Conservation (phyloP, 2,329 filamentous ascomycete species). For the Xylariaceae sp. region DNA sequence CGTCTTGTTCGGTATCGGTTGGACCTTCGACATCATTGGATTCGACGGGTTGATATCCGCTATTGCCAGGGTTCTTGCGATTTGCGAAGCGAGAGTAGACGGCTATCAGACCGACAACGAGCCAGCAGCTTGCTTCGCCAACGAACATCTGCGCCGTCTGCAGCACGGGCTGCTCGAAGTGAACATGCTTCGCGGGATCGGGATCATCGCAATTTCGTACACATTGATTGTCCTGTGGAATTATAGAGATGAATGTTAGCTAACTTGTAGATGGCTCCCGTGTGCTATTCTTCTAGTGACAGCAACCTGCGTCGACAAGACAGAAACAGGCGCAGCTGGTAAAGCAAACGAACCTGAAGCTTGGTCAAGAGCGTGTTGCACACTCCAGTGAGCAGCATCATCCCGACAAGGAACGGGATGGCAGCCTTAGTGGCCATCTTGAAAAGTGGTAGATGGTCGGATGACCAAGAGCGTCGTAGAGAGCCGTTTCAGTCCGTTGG, state of each 20-base stretch:
- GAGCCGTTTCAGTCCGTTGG: not conserved
- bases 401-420: constrained; percentile 84
- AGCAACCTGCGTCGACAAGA: not conserved
- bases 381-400: constrained; percentile 96
- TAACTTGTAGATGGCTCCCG: not conserved
- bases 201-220: constrained; percentile 83
- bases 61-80: constrained; percentile 49
- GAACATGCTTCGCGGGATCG: constrained; percentile 67
- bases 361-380: constrained; percentile 98
- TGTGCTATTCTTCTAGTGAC: not conserved
- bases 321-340: not conserved
- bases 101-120: constrained; percentile 76
- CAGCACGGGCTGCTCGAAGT: constrained; percentile 93
- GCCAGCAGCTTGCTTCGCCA: constrained; percentile 94
- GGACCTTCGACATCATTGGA: constrained; percentile 50
- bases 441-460: constrained; percentile 8
- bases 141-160: constrained; percentile 99
- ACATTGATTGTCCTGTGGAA: constrained; percentile 87
- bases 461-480: constrained; percentile 5
- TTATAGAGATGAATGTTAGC: constrained; percentile 11
- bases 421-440: constrained; percentile 73
- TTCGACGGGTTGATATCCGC: constrained; percentile 71
- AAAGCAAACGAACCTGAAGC: constrained; percentile 71
- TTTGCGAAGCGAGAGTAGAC: constrained; percentile 66
- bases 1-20: constrained; percentile 51